A percentile compares a stretch with the other conserved stretches of the same genome.
Evolutionary conservation across 2,329 filamentous ascomycete genomes (phyloP).

Genomic region (Diaporthe helianthi): DNA sequence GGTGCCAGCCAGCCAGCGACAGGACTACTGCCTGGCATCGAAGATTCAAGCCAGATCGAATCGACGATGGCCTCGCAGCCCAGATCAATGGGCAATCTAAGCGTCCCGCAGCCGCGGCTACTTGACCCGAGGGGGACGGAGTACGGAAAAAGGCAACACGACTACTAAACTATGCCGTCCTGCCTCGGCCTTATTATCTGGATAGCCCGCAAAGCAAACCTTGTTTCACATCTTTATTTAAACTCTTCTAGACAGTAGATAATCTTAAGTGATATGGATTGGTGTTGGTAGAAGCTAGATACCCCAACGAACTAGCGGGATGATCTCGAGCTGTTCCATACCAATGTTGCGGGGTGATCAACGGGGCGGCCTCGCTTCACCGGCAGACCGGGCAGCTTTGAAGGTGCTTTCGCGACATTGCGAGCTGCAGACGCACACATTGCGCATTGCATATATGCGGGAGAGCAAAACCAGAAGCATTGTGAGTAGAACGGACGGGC

Average conservation of each 20-base stretch:
- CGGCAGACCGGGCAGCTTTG: conserved; percentile 16
- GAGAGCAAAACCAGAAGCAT: not conserved
- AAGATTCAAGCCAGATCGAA: conserved; percentile 2
- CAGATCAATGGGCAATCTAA: conserved; percentile 16
- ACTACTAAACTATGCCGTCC: not conserved
- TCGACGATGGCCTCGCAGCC: conserved; percentile 19
- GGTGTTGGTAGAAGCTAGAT: not conserved
- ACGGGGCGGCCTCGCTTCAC: conserved; percentile 6
- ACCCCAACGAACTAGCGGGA: conserved; percentile 19
- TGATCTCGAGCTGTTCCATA: conserved; percentile 12
- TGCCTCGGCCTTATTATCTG: not conserved
- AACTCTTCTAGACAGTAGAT: no score
- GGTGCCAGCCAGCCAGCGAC: not conserved
- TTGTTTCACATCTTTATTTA: conserved; percentile 8
- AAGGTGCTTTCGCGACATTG: conserved; percentile 18
- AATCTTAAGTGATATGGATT: no score
- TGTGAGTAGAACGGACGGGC: not conserved
- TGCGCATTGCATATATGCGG: not conserved
- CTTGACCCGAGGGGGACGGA: conserved; percentile 14
- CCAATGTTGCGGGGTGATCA: not conserved
- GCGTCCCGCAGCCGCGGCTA: conserved; percentile 24
- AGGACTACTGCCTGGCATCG: not conserved
- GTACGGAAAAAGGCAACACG: not conserved
- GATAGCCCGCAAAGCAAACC: not conserved
- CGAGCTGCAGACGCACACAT: not conserved